Base-by-base conservation (phyloP, 176 grass and related monocot genomes). In the Otatea glauca region DNA sequence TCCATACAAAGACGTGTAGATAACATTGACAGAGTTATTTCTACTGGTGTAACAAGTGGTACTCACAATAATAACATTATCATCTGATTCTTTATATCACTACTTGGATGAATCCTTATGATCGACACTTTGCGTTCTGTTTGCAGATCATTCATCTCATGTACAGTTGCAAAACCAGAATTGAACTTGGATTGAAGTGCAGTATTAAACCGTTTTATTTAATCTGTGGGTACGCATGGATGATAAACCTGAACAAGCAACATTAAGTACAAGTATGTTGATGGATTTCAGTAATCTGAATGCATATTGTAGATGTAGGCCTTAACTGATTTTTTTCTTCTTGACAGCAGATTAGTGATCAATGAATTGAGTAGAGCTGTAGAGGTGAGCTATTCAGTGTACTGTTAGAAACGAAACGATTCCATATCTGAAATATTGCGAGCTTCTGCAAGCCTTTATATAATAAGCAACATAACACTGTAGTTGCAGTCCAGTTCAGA, bases 1-100 rank as follows among this genome's bases (percentile, higher is more conserved):
- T 92, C 96, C 80, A 92, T 95, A 89, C 96, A 95, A 63, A 88
- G 88, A 70, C 86, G 96, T 53, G 90, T 98, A 13, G 96, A 98
- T 91, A 89, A 87, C 81, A 86, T 95, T 20, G 93, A 98, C 65
- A 84, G 70, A 70, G 92, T 92, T 72, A 79, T 98, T 85, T 92
- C 91, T 83, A 79, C 84, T 63, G 92, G 95, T 71, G 61, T 56
- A 70, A 38, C 85, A 81, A 81, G 64, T 86, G 91, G 93, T 95
- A 88, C 25, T 78, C 37, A 53, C 54, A 7, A 6, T 51, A 32
- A 67, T 68, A 73, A 78, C 72, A 24, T 49, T 60, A 34, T 62
- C 27, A 5, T 32, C 37, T 78, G 49, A 79, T 67, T 82, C 13
- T 42, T 61, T 70, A 7, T 83, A 2, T 59, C 17, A 78, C 1